phyloP scores from a whole-genome alignment of 306 rosid species.

The Echinosophora koreensis region DNA sequence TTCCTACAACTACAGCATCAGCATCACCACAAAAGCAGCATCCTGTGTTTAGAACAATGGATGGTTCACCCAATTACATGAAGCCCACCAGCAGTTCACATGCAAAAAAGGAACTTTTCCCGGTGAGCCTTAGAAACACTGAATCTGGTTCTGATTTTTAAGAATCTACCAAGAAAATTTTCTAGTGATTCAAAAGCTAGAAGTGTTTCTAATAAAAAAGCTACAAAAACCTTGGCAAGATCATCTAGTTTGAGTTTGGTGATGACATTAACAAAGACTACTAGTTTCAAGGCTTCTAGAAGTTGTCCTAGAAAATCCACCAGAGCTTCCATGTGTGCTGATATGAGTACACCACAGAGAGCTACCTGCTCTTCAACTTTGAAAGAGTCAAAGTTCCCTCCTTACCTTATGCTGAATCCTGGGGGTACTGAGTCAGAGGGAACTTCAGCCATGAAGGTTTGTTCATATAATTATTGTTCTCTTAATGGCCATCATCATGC shows the following conservation, averaged over 20 bases:
- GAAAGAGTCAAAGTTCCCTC: slow-evolving; percentile 81
- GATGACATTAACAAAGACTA: slow-evolving; percentile 73
- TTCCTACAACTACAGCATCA: slow-evolving; percentile 36
- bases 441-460: slow-evolving; percentile 77
- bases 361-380: slow-evolving; percentile 92
- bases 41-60: slow-evolving; percentile 44
- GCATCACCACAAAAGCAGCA: slow-evolving; percentile 55
- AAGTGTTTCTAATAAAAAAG: slow-evolving; percentile 55
- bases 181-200: slow-evolving; percentile 49
- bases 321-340: slow-evolving; percentile 61
- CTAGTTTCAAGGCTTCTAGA: slow-evolving; percentile 76
- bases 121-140: slow-evolving; percentile 61
- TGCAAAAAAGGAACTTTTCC: slow-evolving; percentile 80
- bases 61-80: slow-evolving; percentile 91
- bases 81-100: slow-evolving; percentile 91
- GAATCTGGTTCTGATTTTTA: slow-evolving; percentile 52
- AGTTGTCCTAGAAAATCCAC: slow-evolving; percentile 62
- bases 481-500: slow-evolving; percentile 87
- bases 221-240: slow-evolving; percentile 55
- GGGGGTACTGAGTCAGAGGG: slow-evolving; percentile 90
- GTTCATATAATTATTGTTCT: slow-evolving; percentile 89
- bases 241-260: slow-evolving; percentile 65
- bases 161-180: slow-evolving; percentile 46
- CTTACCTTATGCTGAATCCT: slow-evolving; percentile 65
- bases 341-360: slow-evolving; percentile 57